Conservation (phyloP, 208 protist species). For the Leptomonas seymouri region DNA sequence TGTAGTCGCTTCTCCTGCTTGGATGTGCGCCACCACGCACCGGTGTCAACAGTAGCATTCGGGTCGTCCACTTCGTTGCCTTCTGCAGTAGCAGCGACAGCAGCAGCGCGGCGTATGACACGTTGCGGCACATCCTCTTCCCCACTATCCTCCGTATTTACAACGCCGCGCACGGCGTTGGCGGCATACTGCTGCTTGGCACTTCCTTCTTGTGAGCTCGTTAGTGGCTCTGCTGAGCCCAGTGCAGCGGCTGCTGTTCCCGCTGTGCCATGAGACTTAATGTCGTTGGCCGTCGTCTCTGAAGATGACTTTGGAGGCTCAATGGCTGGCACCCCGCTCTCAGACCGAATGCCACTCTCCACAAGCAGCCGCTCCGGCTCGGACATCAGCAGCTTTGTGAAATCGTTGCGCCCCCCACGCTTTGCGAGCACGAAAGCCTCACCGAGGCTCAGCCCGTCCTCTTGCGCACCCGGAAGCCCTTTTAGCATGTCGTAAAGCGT, state of each 20-base stretch:
- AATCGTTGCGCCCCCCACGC: conserved; percentile 75
- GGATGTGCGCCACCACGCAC: conserved; percentile 76
- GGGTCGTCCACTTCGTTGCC: conserved; percentile 1
- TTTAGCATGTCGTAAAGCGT: conserved; percentile 92
- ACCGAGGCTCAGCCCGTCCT: conserved; percentile 81
- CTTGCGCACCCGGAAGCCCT: conserved; percentile 69
- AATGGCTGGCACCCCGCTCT: conserved; percentile 8
- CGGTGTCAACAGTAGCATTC: conserved; percentile 34
- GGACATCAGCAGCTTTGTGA: conserved; percentile 88
- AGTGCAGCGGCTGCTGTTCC: background rate
- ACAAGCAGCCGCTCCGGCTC: conserved; percentile 50
- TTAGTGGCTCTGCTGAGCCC: background rate
- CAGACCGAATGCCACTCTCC: conserved; percentile 12
- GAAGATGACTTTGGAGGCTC: conserved; percentile 4
- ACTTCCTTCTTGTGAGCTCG: background rate
- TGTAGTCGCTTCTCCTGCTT: conserved; percentile 63
- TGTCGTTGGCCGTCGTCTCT: conserved; percentile 1
- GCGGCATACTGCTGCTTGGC: background rate
- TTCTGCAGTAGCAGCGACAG: background rate
- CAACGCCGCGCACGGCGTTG: background rate
- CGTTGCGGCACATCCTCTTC: conserved; percentile 16
- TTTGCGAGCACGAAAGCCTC: conserved; percentile 85
- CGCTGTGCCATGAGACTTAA: background rate
- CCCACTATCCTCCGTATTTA: conserved; percentile 21
- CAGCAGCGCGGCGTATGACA: conserved; percentile 9